Base-by-base conservation (phyloP, 192 early-diverging fungal species). In the Coemansia sp. region DNA sequence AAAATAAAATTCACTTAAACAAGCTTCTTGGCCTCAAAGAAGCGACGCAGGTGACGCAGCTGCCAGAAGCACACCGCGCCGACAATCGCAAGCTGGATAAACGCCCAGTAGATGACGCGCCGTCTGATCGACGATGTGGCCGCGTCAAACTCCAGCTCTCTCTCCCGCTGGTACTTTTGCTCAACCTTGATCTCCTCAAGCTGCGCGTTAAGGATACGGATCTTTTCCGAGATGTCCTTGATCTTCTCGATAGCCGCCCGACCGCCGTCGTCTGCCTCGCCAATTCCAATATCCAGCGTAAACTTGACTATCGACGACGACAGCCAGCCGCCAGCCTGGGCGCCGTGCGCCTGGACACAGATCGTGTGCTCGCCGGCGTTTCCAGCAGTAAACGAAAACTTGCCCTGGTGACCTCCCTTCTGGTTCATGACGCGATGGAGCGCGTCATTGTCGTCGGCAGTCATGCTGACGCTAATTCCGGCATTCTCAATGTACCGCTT, bases 21-120 rank as follows among this genome's bases (percentile, higher is more conserved):
- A 25, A 96, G 83, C 72, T 96, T 96, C 82, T 96, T 96, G 67
- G 90, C 81, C 44, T 89, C 85, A 70, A 96, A 93, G 84, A 96
- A 96, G 53, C 77, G 68, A 62, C 87, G 86, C 55, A 94, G 81
- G 63, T 92, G 88, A 19, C 87, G 85, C 70, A 94, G 86, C 76
- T 98, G 94, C 93, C 94, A 95, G 53, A 85, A 82, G 75, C 88
- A 89, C 14, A 85, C 85, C 21, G 82, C 77, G 21, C 83, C 89
- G 27, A 98, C 79, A 23, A 97, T 82, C 31, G 83, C 58, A 24
- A 98, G 58, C 71, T 99, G 97, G 14, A 89, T 77, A 49, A 99
- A 71, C 7, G 91, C 92, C 90, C 93, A 96, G 74, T 81, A 86
- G 1, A 95, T 85, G 25, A 93, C 88, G 33, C 88, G 89, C 22